Conservation (phyloP, 306 rosid species). For the Acacia crassicarpa region DNA sequence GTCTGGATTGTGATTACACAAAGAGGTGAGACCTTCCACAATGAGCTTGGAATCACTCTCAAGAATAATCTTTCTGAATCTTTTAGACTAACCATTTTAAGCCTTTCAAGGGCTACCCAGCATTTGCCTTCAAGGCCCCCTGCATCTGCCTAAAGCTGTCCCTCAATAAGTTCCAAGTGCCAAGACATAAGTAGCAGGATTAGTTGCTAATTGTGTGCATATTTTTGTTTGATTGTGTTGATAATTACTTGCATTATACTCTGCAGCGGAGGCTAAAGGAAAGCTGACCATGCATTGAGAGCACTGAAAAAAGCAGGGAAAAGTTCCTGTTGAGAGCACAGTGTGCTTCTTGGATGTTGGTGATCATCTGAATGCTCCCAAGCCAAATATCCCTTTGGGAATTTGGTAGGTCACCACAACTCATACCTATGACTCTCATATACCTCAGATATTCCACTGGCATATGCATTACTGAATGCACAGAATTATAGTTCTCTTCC, state of each 20-base stretch:
- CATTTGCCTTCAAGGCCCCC: not conserved
- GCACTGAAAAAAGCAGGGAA: constrained; percentile 15
- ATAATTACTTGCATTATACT: constrained; percentile 33
- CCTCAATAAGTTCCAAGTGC: not conserved
- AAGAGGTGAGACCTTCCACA: not conserved
- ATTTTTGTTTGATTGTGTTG: constrained; percentile 12
- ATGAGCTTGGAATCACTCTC: not conserved
- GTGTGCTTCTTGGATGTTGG: not conserved
- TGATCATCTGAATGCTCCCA: constrained; percentile 9
- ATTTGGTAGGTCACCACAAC: constrained; percentile 28
- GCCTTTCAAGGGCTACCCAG: not conserved
- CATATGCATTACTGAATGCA: constrained; percentile 7
- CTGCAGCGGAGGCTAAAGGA: constrained; percentile 48
- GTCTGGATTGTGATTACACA: not conserved
- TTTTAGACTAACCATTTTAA: not conserved
- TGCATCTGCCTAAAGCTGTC: not conserved
- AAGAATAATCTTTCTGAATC: not conserved
- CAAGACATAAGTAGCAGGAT: not conserved
- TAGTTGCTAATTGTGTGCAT: not conserved
- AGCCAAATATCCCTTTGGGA: constrained; percentile 23
- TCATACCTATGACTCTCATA: not conserved
- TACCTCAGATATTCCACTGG: constrained; percentile 10
- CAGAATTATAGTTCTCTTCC: constrained; percentile 24
- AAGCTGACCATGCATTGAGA: constrained; percentile 30
- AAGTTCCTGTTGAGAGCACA: constrained; percentile 12